A percentile compares a stretch with the other conserved stretches of the same genome.
Conservation (phyloP, 75 land plant genomes). For the Isoetes taiwanensis region DNA sequence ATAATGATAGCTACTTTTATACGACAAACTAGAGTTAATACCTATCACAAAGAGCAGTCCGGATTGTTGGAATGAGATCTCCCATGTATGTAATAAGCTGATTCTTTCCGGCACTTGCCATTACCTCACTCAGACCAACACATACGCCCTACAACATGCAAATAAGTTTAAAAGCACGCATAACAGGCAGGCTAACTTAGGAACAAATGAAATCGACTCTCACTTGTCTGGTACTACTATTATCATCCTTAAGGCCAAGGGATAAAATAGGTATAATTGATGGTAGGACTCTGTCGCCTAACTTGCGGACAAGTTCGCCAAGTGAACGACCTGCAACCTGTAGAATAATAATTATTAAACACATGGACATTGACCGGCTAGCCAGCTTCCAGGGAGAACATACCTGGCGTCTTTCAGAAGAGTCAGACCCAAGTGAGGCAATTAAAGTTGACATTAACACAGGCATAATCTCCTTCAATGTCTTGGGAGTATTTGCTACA, state of each 20-base stretch:
- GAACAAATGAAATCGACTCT: neutral
- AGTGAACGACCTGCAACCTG: constrained; percentile 94
- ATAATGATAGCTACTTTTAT: neutral
- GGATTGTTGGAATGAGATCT: constrained; percentile 85
- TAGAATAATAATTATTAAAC: neutral
- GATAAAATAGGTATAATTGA: constrained; percentile 86
- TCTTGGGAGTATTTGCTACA: constrained; percentile 97
- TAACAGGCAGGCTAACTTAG: constrained; percentile 3
- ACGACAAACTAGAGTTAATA: constrained; percentile 12
- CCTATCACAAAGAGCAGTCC: constrained; percentile 98
- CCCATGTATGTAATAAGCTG: constrained; percentile 84
- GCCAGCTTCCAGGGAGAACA: neutral
- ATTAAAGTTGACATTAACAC: constrained; percentile 93
- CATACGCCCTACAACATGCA: constrained; percentile 71
- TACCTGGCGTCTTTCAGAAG: constrained; percentile 94
- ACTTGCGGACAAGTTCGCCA: constrained; percentile 96
- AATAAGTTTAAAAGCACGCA: neutral
- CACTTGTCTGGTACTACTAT: constrained; percentile 73
- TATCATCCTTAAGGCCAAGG: constrained; percentile 53
- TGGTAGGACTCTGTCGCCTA: constrained; percentile 95
- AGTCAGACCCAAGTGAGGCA: constrained; percentile 81
- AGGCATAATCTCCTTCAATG: constrained; percentile 96
- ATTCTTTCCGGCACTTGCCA: constrained; percentile 89
- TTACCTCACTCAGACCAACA: constrained; percentile 96
- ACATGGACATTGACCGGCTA: neutral